Evolutionary conservation across 345 rosid species (phyloP), one percentile per base, ranked within the genome.

Genomic region (Eutrema japonicum): DNA sequence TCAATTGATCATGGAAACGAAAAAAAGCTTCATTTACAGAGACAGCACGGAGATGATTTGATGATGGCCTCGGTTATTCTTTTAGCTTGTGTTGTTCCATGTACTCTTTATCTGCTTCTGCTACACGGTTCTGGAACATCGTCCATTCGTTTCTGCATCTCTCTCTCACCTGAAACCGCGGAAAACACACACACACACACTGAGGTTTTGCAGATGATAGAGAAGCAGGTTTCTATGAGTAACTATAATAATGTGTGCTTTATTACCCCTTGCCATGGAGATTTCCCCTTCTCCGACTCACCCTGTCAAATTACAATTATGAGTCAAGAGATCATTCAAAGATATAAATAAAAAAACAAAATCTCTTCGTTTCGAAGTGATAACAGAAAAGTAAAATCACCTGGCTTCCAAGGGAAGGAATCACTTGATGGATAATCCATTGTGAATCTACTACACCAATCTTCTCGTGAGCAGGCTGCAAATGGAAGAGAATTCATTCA

Each of bases 371-470:
- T 74, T 16, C 62, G 42, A 62, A 33, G 62, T 50, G 35, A 40
- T 10, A 8, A 22, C 26, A 22, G 29, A 33, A 59, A 26, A 14
- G 60, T 33, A 51, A 40, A 58, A 73, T 81, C 60, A 94, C 98
- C 95, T 94, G 97, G 42, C 62, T 83, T 14, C 96, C 93, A 32
- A 94, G 93, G 63, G 97, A 91, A 57, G 97, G 96, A 73, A 94
- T 82, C 63, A 83, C 89, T 88, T 91, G 93, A 85, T 91, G 97
- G 79, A 94, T 68, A 64, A 94, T 91, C 99, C 97, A 91, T 68
- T 94, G 96, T 46, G 99, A 91, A 87, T 94, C 99, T 72, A 94
- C 91, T 50, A 94, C 97, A 3, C 97, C 99, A 40, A 94, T 89
- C 67, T 91, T 94, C 78, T 91, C 96, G 68, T 94, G 96, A 2